Percentiles rank a stretch among this genome's conserved stretches.
These are phyloP conservation scores for Cephalotrichum gorgonifer DNA, from an alignment of 2,329 filamentous ascomycete genomes.

Conservation along the genomic window DNA sequence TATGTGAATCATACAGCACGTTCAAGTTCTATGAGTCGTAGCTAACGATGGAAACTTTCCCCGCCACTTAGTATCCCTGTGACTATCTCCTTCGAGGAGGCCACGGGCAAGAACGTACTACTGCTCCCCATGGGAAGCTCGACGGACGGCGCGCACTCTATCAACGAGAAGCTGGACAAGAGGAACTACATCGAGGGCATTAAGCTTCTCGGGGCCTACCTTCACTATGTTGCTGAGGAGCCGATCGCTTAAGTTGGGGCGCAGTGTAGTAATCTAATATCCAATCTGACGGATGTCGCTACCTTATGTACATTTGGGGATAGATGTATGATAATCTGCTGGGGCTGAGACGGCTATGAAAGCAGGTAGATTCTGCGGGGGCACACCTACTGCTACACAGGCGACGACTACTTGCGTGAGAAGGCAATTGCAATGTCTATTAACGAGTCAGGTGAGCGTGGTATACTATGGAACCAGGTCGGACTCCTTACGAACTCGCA, in stretches of 20 bases:
- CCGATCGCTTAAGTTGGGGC: slow-evolving; percentile 32
- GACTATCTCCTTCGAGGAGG: slow-evolving; percentile 93
- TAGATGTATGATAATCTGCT: too few relatives aligned
- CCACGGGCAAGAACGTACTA: slow-evolving; percentile 94
- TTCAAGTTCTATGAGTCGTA: background rate
- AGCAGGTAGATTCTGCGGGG: too few relatives aligned
- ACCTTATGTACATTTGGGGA: background rate
- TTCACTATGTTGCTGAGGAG: slow-evolving; percentile 94
- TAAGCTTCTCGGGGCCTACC: slow-evolving; percentile 87
- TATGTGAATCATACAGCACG: slow-evolving; percentile 34
- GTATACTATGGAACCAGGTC: too few relatives aligned
- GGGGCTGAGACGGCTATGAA: too few relatives aligned
- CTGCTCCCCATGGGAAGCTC: slow-evolving; percentile 94
- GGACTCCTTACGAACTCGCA: too few relatives aligned
- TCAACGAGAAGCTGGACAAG: slow-evolving; percentile 97
- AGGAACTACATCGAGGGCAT: slow-evolving; percentile 97
- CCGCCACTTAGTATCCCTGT: slow-evolving; percentile 66
- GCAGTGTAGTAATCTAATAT: background rate
- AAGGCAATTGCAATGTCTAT: too few relatives aligned
- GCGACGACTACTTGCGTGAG: too few relatives aligned
- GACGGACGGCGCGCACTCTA: slow-evolving; percentile 91
- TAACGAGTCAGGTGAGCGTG: too few relatives aligned
- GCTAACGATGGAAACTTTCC: slow-evolving; percentile 9
- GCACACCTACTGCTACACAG: too few relatives aligned
- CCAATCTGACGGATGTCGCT: background rate